Evolutionary conservation across 371 early-diverging fungal genomes (phyloP).

Genomic region (Zancudomyces culisetae): DNA sequence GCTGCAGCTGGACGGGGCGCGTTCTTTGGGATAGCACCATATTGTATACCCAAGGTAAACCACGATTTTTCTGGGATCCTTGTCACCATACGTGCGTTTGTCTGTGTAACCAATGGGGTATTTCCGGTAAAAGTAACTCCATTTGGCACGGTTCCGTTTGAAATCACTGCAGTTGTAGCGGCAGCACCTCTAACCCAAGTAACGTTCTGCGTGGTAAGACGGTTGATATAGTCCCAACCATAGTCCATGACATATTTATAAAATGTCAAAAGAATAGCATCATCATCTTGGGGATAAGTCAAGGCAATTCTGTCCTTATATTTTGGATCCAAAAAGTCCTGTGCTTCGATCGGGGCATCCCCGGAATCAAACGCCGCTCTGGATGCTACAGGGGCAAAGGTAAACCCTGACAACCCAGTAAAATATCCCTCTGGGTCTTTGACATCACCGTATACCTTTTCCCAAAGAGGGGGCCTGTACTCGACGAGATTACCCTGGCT

Average conservation of each 20-base stretch:
- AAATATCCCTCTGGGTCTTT: slow-evolving; percentile 1
- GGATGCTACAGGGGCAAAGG: neutral
- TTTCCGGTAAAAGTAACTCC: neutral
- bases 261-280: neutral
- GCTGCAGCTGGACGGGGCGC: neutral
- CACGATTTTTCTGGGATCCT: neutral
- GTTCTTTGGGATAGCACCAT: neutral
- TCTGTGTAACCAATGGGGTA: neutral
- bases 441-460: neutral
- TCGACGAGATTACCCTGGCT: neutral
- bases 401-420: neutral
- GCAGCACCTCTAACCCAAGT: neutral
- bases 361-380: neutral
- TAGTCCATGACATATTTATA: neutral
- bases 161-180: neutral
- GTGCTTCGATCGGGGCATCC: neutral
- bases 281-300: neutral
- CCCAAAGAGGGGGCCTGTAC: neutral
- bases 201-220: neutral
- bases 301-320: neutral
- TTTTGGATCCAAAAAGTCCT: neutral
- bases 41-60: neutral
- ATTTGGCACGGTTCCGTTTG: neutral
- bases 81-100: neutral
- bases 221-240: neutral